Percentiles rank a stretch among this genome's conserved stretches.
Evolutionary conservation across 2,329 filamentous ascomycete species (phyloP).

Genomic region (Coniochaeta sp.): DNA sequence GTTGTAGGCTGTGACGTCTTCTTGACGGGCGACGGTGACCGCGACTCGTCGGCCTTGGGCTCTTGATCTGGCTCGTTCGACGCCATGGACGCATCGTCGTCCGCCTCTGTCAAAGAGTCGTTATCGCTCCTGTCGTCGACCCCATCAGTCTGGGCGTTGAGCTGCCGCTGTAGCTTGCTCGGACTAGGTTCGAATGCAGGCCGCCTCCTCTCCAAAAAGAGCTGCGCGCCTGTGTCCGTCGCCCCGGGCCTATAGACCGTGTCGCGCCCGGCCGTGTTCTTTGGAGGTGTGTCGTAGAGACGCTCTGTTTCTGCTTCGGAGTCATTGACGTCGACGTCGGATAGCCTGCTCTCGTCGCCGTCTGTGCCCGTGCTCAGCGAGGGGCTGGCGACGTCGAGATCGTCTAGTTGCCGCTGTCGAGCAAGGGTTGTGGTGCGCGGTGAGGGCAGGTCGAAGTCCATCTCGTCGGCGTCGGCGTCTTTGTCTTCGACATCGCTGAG

Average conservation of each 20-base stretch:
- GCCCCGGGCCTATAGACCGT: slow-evolving; percentile 31
- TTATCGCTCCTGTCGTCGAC: slow-evolving; percentile 25
- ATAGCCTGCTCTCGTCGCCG: slow-evolving; percentile 37
- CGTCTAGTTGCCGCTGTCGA: background rate
- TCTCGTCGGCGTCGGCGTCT: slow-evolving; percentile 62
- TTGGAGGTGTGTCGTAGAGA: slow-evolving; percentile 77
- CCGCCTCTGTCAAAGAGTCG: slow-evolving; percentile 29
- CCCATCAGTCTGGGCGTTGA: slow-evolving; percentile 23
- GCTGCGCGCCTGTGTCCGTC: slow-evolving; percentile 53
- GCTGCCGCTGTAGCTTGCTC: slow-evolving; percentile 63
- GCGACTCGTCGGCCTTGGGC: slow-evolving; percentile 19
- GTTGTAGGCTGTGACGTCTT: slow-evolving; percentile 13
- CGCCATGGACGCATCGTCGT: slow-evolving; percentile 29
- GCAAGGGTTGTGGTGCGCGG: background rate
- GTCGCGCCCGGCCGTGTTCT: slow-evolving; percentile 26
- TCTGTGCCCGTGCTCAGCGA: slow-evolving; percentile 15
- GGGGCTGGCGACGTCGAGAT: background rate
- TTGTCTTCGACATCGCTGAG: slow-evolving; percentile 81
- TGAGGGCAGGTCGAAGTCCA: slow-evolving; percentile 32
- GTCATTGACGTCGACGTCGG: slow-evolving; percentile 51
- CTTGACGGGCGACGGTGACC: slow-evolving; percentile 13
- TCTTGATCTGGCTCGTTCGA: slow-evolving; percentile 28
- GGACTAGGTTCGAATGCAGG: slow-evolving; percentile 58
- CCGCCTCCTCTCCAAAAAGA: slow-evolving; percentile 42
- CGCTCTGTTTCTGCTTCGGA: slow-evolving; percentile 93